Evolutionary conservation across 306 rosid species (phyloP).

Genomic region (Senna tora): DNA sequence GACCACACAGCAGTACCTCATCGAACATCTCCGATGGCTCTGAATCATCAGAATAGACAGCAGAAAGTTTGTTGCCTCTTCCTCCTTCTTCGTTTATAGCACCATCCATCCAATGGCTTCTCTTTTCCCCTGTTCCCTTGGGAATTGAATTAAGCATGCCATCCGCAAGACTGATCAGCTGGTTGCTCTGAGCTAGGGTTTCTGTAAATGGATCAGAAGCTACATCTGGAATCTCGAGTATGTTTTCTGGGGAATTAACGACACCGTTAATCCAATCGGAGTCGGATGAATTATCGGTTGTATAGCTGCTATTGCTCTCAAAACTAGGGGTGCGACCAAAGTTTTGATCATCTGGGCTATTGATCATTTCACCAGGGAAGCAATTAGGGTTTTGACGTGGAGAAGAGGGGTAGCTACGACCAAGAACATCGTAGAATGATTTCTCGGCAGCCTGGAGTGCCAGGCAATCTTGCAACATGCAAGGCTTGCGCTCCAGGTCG

Average conservation of each 20-base stretch:
- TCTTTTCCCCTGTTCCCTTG: constrained; percentile 44
- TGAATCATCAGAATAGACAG: constrained; percentile 41
- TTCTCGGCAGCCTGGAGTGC: constrained; percentile 79
- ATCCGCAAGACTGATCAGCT: constrained; percentile 9
- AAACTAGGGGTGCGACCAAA: constrained; percentile 34
- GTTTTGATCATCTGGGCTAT: constrained; percentile 36
- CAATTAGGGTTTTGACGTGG: constrained; percentile 32
- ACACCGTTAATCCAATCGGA: constrained; percentile 38
- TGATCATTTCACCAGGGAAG: neutral
- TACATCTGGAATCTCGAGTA: constrained; percentile 8
- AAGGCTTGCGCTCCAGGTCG: constrained; percentile 71
- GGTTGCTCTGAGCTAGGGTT: constrained; percentile 13
- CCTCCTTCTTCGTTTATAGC: constrained; percentile 39
- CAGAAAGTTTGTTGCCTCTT: constrained; percentile 56
- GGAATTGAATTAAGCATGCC: constrained; percentile 1
- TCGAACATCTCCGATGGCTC: constrained; percentile 50
- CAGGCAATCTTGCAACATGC: constrained; percentile 79
- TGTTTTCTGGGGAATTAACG: constrained; percentile 39
- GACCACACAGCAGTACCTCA: constrained; percentile 46
- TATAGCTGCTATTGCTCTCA: constrained; percentile 43
- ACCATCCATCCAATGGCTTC: constrained; percentile 40
- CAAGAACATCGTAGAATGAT: constrained; percentile 80
- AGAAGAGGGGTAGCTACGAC: constrained; percentile 56
- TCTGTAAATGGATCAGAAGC: constrained; percentile 41
- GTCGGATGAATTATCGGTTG: constrained; percentile 43